phyloP scores from a whole-genome alignment of 2,329 filamentous ascomycete species.

The Lasiodiplodia sp. region DNA sequence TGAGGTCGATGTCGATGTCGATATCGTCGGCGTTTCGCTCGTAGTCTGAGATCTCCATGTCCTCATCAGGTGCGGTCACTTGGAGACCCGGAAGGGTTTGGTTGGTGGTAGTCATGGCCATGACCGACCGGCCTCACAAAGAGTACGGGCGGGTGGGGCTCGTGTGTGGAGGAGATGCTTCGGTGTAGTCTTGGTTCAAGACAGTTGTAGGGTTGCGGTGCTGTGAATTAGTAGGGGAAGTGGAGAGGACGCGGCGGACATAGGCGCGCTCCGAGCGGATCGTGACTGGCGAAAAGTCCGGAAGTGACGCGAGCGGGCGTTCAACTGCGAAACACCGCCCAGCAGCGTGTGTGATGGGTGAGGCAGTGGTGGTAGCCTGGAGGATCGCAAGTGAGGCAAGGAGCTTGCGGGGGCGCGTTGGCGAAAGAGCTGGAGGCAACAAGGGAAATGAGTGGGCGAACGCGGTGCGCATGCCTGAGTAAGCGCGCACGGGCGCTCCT shows the following conservation, averaged over 20 bases:
- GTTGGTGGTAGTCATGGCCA: constrained; percentile 29
- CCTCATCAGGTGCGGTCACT: constrained; percentile 53
- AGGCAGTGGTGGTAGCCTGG: constrained; percentile 10
- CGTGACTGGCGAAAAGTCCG: constrained; percentile 10
- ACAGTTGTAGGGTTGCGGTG: constrained; percentile 11
- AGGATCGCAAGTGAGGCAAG: constrained; percentile 16
- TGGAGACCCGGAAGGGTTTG: constrained; percentile 37
- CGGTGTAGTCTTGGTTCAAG: constrained; percentile 6
- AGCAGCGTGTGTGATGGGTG: neutral
- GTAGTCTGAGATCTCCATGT: constrained; percentile 63
- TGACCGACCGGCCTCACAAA: constrained; percentile 8
- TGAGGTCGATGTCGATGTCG: constrained; percentile 66
- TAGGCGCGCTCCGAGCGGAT: constrained; percentile 11
- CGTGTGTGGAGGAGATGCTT: neutral
- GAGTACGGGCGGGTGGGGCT: neutral
- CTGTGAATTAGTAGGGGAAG: constrained; percentile 28
- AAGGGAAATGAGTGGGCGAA: constrained; percentile 25
- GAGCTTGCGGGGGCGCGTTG: constrained; percentile 17
- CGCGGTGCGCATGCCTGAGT: constrained; percentile 20
- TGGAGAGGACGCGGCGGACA: constrained; percentile 18
- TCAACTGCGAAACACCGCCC: neutral
- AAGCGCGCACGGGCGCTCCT: constrained; percentile 21
- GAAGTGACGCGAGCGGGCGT: neutral
- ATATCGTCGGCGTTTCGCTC: constrained; percentile 58
- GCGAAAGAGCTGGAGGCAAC: constrained; percentile 24